Percentiles rank a stretch among this genome's conserved stretches.
phyloP scores from a whole-genome alignment of 352 stramenopile genomes.

The Phytophthora cryptogea region DNA sequence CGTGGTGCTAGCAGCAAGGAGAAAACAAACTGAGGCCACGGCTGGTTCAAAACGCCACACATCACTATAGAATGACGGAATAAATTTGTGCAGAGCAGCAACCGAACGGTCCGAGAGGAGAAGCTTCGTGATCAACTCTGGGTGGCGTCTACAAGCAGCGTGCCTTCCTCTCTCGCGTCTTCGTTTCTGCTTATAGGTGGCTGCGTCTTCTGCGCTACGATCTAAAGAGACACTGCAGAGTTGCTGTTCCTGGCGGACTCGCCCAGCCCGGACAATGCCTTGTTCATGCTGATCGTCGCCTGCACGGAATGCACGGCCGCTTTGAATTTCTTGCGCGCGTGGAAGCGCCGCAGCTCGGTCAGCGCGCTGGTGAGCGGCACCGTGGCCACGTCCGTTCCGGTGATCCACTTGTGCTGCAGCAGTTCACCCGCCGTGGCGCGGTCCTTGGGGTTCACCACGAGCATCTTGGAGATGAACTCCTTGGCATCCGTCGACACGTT shows the following conservation, averaged over 20 bases:
- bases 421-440: constrained; percentile 61
- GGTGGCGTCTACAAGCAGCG: not conserved
- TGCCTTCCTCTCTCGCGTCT: constrained; percentile 6
- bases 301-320: constrained; percentile 79
- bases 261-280: constrained; percentile 46
- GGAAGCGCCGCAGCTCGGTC: constrained; percentile 79
- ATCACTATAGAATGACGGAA: constrained; percentile 29
- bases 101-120: constrained; percentile 18
- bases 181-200: constrained; percentile 15
- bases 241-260: constrained; percentile 34
- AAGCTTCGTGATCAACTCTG: constrained; percentile 1
- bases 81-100: constrained; percentile 37
- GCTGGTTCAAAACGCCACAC: constrained; percentile 4
- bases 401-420: constrained; percentile 80
- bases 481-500: constrained; percentile 89
- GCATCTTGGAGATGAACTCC: constrained; percentile 88
- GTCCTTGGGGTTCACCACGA: constrained; percentile 82
- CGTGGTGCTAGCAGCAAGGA: constrained; percentile 22
- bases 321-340: constrained; percentile 86
- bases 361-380: constrained; percentile 78
- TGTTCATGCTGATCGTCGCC: constrained; percentile 86
- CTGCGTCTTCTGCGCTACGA: constrained; percentile 15
- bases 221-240: constrained; percentile 53
- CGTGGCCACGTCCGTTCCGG: constrained; percentile 62
- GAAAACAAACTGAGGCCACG: constrained; percentile 31